Evolutionary conservation across 192 early-diverging fungal species (phyloP).

Genomic region (Tieghemiomyces parasiticus): DNA sequence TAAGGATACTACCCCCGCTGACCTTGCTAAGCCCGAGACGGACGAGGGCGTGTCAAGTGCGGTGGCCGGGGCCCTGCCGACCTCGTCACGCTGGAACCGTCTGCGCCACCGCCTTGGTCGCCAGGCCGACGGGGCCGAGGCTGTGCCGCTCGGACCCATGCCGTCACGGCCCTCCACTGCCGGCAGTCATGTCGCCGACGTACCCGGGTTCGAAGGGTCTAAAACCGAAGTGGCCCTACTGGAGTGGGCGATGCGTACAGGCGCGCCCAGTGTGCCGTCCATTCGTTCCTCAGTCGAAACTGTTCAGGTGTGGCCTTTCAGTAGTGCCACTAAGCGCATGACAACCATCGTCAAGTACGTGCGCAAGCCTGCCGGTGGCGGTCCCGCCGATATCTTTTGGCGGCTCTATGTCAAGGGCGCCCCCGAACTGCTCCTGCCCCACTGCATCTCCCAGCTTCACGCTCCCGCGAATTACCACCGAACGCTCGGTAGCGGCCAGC

Average conservation of each 20-base stretch:
- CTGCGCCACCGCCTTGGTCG: neutral
- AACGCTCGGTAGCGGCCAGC: neutral
- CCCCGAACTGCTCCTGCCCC: slow-evolving; percentile 63
- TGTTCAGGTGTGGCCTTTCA: slow-evolving; percentile 77
- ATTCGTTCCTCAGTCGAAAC: slow-evolving; percentile 45
- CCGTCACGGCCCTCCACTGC: neutral
- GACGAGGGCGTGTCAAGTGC: neutral
- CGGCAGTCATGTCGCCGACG: neutral
- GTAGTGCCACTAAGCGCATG: slow-evolving; percentile 88
- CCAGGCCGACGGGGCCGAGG: neutral
- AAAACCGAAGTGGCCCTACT: slow-evolving; percentile 94
- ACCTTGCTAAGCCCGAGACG: neutral
- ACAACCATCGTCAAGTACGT: slow-evolving; percentile 56
- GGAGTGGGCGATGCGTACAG: slow-evolving; percentile 49
- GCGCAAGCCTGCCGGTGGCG: slow-evolving; percentile 23
- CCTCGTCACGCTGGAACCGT: neutral
- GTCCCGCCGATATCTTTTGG: slow-evolving; percentile 29
- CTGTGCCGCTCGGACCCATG: neutral
- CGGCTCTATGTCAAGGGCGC: slow-evolving; percentile 92
- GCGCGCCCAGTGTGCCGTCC: slow-evolving; percentile 41
- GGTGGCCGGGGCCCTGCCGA: neutral
- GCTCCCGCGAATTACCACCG: neutral
- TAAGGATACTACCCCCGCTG: neutral
- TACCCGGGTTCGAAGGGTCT: slow-evolving; percentile 67
- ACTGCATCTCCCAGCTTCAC: slow-evolving; percentile 39